phyloP scores from a whole-genome alignment of 2,329 filamentous ascomycete species.

The Biscogniauxia sp. region DNA sequence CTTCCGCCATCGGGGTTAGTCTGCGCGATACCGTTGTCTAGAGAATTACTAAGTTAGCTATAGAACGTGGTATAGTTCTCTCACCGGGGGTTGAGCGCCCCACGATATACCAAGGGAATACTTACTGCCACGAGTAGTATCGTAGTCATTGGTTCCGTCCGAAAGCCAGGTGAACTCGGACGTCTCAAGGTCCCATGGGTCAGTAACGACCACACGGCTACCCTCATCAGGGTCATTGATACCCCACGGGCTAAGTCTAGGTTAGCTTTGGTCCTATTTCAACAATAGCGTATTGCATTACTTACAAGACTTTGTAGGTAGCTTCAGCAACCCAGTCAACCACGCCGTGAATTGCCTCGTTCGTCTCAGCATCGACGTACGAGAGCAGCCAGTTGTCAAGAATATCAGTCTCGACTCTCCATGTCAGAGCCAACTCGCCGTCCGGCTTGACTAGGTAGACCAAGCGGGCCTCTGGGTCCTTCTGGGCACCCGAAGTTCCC shows the following conservation, averaged over 20 bases:
- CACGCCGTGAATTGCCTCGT: constrained; percentile 49
- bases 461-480: constrained; percentile 53
- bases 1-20: constrained; percentile 46
- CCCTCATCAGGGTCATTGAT: constrained; percentile 53
- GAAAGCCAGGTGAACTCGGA: constrained; percentile 55
- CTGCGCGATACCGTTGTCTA: constrained; percentile 56
- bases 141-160: constrained; percentile 47
- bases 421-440: constrained; percentile 47
- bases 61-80: neutral
- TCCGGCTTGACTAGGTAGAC: constrained; percentile 53
- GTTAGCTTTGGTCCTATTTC: constrained; percentile 10
- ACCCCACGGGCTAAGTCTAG: constrained; percentile 44
- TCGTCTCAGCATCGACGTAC: constrained; percentile 52
- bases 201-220: constrained; percentile 39
- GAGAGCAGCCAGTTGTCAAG: constrained; percentile 57
- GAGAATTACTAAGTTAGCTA: constrained; percentile 4
- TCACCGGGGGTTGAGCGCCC: no score
- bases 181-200: constrained; percentile 46
- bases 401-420: constrained; percentile 59
- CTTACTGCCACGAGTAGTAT: constrained; percentile 50
- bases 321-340: constrained; percentile 58
- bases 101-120: constrained; percentile 1
- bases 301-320: constrained; percentile 52
- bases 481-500: constrained; percentile 46
- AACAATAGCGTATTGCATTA: neutral